Base-by-base conservation (phyloP, 495 filamentous ascomycete genomes). In the Trichoderma gamsii region DNA sequence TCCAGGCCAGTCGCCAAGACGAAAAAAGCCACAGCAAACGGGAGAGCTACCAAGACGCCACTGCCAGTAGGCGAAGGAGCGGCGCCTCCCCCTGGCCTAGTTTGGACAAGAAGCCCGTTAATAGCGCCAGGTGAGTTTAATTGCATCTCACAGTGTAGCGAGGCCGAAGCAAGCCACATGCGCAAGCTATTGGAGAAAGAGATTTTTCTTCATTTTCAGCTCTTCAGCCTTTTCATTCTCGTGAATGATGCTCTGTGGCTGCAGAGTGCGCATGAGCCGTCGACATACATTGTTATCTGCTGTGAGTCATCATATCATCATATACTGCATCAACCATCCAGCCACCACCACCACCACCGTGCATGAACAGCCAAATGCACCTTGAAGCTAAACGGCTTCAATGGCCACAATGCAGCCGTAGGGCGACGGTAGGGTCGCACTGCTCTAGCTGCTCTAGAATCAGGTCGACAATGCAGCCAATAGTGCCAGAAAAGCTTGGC, bases 91-190 rank as follows among this genome's bases (percentile, higher is more conserved):
- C 56, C 56, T 61, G 56, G 56, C 56, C 56, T 61, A 61, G 56
- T 61, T 38, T 23, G 56, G 25, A 61, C 15, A 32, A 32, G 18
- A 21, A 61, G 16, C 23, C 56, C 25, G 25, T 61, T 32, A 21
- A 61, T 61, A 61, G 56, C 56, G 56, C 56, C 56, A 61, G 56
- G 56, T 61, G 56, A 61, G 56, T 61, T 61, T 61, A 61, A 61
- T 61, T 61, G 27, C 56, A 61, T 61, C 56, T 25, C 56, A 61
- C 56, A 61, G 25, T 13, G 23, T 32, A 32, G 56, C 56, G 56
- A 61, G 56, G 25, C 56, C 3, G 51, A 23, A 7, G 56, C 56
- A 61, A 61, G 56, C 56, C 56, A 61, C 56, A 32, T 61, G 25
- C 16, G 16, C 16, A 11, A 16, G 56, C 56, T 29, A 29, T 61